Percentiles rank a stretch among this genome's conserved stretches.
Evolutionary conservation across 2,329 filamentous ascomycete genomes (phyloP).

Genomic region (Sporothrix mexicana): DNA sequence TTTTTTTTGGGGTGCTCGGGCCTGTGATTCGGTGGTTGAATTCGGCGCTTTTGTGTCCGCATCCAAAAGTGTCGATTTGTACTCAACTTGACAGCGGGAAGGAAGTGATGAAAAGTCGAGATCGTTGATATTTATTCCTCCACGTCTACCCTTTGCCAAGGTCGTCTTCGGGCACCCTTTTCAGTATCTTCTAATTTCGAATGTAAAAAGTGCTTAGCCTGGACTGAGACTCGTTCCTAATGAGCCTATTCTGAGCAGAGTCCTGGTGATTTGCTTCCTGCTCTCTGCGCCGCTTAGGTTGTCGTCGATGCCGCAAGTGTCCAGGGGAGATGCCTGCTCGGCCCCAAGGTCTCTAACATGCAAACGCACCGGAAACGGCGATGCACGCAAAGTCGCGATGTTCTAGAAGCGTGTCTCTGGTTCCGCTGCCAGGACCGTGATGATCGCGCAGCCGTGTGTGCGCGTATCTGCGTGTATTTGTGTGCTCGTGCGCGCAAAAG

Average conservation of each 20-base stretch:
- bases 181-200: not conserved
- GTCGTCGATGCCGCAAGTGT: not conserved
- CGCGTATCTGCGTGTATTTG: not conserved
- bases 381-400: not conserved
- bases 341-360: not conserved
- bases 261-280: not conserved
- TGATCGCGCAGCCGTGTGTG: constrained; percentile 17
- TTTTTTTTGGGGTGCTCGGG: not conserved
- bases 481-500: not conserved
- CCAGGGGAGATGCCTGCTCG: constrained; percentile 29
- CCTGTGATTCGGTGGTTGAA: not conserved
- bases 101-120: not conserved
- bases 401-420: not conserved
- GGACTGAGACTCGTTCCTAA: not conserved
- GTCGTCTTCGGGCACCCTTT: not conserved
- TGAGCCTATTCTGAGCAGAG: not conserved
- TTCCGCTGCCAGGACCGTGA: constrained; percentile 2
- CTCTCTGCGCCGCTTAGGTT: not conserved
- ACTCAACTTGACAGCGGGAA: not conserved
- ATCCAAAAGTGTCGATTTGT: not conserved
- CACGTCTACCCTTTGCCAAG: not conserved
- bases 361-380: not conserved
- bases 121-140: not conserved
- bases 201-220: not conserved
- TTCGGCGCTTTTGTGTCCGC: not conserved